Evolutionary conservation across 2,329 filamentous ascomycete genomes (phyloP).

Genomic region (Pseudopyricularia javanii): DNA sequence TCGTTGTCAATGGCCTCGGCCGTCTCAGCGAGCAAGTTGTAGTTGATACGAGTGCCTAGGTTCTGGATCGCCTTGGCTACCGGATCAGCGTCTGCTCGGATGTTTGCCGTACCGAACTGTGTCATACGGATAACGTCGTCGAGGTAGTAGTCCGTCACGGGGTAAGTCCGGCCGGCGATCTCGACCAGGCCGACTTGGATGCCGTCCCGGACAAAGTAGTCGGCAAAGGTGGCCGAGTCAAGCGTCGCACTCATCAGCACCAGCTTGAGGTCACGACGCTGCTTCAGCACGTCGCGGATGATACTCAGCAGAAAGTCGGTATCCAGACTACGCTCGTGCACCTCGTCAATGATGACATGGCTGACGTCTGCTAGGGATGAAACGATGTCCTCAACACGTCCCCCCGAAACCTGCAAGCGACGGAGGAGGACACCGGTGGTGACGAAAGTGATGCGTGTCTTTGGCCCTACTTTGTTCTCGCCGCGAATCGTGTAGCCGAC

Average conservation of each 20-base stretch:
- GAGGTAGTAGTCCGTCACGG: constrained; percentile 79
- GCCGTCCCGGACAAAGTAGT: constrained; percentile 65
- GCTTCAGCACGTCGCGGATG: constrained; percentile 66
- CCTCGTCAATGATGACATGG: constrained; percentile 91
- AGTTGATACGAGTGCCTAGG: constrained; percentile 79
- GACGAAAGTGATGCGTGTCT: constrained; percentile 87
- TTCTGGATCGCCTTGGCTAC: constrained; percentile 61
- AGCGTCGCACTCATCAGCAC: constrained; percentile 95
- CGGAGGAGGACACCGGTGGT: constrained; percentile 89
- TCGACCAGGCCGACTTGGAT: constrained; percentile 67
- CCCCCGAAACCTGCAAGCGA: constrained; percentile 81
- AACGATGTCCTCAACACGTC: constrained; percentile 65
- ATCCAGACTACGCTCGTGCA: constrained; percentile 89
- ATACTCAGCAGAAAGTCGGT: constrained; percentile 89
- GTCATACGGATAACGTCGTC: constrained; percentile 78
- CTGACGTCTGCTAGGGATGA: constrained; percentile 79
- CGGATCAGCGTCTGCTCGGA: constrained; percentile 29
- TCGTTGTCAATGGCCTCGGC: constrained; percentile 72
- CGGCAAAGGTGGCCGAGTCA: constrained; percentile 72
- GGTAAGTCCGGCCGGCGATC: constrained; percentile 80
- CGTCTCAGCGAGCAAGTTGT: constrained; percentile 69
- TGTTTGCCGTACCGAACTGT: constrained; percentile 43
- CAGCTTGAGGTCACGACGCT: constrained; percentile 69
- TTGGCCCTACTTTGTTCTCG: constrained; percentile 61
- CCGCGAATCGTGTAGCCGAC: constrained; percentile 87